Evolutionary conservation across 2,329 filamentous ascomycete genomes (phyloP).

Genomic region (Talaromyces albobiverticillius): DNA sequence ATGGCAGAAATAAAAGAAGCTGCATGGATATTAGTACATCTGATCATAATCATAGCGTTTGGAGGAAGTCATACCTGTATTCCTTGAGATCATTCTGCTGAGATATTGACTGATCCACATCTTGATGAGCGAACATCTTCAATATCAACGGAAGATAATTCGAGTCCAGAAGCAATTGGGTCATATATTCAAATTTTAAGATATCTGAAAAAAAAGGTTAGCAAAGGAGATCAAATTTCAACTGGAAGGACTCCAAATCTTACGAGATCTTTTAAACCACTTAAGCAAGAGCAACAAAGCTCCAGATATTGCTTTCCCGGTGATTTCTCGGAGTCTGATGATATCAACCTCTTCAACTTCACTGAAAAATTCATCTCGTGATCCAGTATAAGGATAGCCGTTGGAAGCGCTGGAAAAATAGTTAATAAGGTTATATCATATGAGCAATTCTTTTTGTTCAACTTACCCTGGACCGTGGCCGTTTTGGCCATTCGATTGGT

Average conservation of each 20-base stretch:
- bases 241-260: constrained; percentile 36
- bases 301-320: constrained; percentile 86
- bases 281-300: constrained; percentile 84
- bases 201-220: constrained; percentile 59
- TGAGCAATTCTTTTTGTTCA: too few species aligned
- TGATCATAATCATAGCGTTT: background rate
- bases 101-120: constrained; percentile 85
- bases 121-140: constrained; percentile 91
- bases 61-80: constrained; percentile 60
- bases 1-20: constrained; percentile 91
- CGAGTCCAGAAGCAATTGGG: constrained; percentile 87
- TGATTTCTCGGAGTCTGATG: constrained; percentile 78
- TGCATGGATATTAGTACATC: constrained; percentile 32
- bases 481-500: constrained; percentile 50
- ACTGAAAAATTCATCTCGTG: constrained; percentile 31
- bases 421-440: constrained; percentile 9
- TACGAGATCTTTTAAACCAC: constrained; percentile 94
- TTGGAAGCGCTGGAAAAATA: constrained; percentile 26
- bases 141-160: constrained; percentile 91
- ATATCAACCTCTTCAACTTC: constrained; percentile 75
- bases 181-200: constrained; percentile 92
- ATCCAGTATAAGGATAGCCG: constrained; percentile 20
- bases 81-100: constrained; percentile 80
- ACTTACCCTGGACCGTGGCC: constrained; percentile 43
- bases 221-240: constrained; percentile 16